A percentile compares a stretch with the other conserved stretches of the same genome.
These are phyloP conservation scores for Globisporangium solare DNA, from an alignment of 352 stramenopile genomes.

Conservation along the genomic window DNA sequence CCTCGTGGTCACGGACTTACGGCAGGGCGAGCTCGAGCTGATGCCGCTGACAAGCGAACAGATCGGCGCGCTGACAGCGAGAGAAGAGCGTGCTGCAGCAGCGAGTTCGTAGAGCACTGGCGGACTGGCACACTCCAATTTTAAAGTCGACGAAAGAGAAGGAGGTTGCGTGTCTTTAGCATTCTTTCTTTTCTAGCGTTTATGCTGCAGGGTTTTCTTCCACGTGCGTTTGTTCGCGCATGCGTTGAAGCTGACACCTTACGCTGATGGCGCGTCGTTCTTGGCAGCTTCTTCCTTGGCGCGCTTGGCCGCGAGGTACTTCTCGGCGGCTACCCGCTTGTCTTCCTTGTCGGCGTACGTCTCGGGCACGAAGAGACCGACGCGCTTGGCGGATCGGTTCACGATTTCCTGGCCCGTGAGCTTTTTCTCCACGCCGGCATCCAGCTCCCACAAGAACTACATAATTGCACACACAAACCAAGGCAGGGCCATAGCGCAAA, in stretches of 20 bases:
- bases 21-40: slow-evolving; percentile 55
- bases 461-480: slow-evolving; percentile 7
- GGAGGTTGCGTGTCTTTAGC: background rate
- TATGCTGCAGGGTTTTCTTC: background rate
- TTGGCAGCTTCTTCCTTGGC: slow-evolving; percentile 26
- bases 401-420: slow-evolving; percentile 69
- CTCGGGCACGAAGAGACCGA: slow-evolving; percentile 73
- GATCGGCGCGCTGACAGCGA: slow-evolving; percentile 18
- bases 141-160: background rate
- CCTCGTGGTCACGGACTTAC: slow-evolving; percentile 74
- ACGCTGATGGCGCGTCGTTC: background rate
- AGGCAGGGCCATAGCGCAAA: slow-evolving; percentile 4
- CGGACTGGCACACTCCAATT: background rate
- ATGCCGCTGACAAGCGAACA: slow-evolving; percentile 52
- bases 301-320: slow-evolving; percentile 56
- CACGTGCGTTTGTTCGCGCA: too few relatives aligned
- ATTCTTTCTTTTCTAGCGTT: background rate
- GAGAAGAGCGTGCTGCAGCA: slow-evolving; percentile 40
- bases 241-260: background rate
- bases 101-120: slow-evolving; percentile 32
- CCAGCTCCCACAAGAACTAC: slow-evolving; percentile 68
- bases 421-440: slow-evolving; percentile 65
- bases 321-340: slow-evolving; percentile 32
- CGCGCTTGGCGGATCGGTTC: slow-evolving; percentile 64
- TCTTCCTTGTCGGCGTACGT: slow-evolving; percentile 64